Percentiles rank a stretch among this genome's conserved stretches.
phyloP scores from a whole-genome alignment of 2,329 filamentous ascomycete species.

The Salinomyces thailandicus region DNA sequence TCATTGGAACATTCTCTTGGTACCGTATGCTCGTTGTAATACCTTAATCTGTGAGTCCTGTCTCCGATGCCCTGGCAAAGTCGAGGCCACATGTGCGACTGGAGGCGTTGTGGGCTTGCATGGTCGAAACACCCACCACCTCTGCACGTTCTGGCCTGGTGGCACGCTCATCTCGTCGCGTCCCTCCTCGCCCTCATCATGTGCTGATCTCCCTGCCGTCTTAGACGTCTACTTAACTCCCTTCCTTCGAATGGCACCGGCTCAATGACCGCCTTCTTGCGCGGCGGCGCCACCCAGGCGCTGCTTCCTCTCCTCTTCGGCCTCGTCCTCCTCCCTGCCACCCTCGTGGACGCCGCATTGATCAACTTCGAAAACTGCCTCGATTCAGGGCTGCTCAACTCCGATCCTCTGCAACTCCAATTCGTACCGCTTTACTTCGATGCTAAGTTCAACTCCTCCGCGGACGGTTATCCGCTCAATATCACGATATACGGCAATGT shows the following conservation, averaged over 20 bases:
- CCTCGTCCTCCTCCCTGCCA: conserved; percentile 12
- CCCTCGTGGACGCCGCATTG: conserved; percentile 50
- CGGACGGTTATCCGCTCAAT: conserved; percentile 54
- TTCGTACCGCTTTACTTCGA: conserved; percentile 67
- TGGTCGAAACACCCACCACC: neutral
- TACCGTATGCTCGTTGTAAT: neutral
- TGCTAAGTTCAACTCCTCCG: conserved; percentile 54
- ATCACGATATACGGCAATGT: conserved; percentile 88
- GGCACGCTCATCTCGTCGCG: neutral
- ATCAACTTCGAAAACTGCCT: conserved; percentile 82
- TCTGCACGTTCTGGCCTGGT: neutral
- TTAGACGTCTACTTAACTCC: conserved; percentile 1
- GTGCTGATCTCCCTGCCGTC: neutral
- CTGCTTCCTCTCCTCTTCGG: conserved; percentile 6
- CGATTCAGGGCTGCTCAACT: conserved; percentile 45
- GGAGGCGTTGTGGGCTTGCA: neutral
- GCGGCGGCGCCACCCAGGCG: conserved; percentile 12
- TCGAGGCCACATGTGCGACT: neutral
- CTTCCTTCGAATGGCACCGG: conserved; percentile 5
- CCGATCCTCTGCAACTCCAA: conserved; percentile 54
- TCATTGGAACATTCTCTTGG: neutral
- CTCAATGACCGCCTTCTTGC: conserved; percentile 11
- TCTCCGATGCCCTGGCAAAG: neutral
- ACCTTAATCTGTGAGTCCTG: too few relatives aligned
- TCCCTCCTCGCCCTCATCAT: neutral